Base-by-base conservation (phyloP, 805 yeast genomes). In the Candida nonsorbophila region DNA sequence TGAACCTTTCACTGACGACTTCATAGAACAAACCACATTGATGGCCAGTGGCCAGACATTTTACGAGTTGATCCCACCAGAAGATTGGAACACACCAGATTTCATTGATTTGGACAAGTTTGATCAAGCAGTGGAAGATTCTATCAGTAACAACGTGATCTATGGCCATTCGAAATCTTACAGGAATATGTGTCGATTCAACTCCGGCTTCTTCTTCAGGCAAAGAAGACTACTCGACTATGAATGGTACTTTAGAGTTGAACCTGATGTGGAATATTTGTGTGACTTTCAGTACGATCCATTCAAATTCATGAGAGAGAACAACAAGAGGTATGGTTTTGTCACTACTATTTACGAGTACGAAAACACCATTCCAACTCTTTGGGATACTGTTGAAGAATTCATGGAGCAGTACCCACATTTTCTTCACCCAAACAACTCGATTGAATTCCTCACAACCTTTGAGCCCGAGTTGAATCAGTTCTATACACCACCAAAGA, bases 131-230 rank as follows among this genome's bases (percentile, higher is more conserved):
- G 30, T 65, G 16, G 23, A 25, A 1, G 28, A 51, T 16, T 46
- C 59, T 5, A 30, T 27, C 15, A 13, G 24, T 4, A 29, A 44
- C 13, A 42, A 46, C n/a, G 52, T 65, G 5, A 55, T 64, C 8
- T 65, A 65, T 38, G 83, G 82, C 8, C 66, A 59, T 7, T 53
- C 62, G n/a, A 57, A 57, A 37, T 62, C 72, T 9, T 76, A 76
- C 43, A 46, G 80, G 29, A 74, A 72, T 47, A 76, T 76, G 83
- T 83, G 94, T 52, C 76, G 86, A 25, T 83, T 77, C 57, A 80
- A 81, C 53, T 68, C 80, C 6, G 92, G 92, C 1, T 60, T 58
- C 35, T 76, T 74, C 44, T 75, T 65, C 49, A 61, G 62, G 26
- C 62, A 74, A 36, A 61, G 64, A 17, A 58, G 61, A 24, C 41